Conservation (phyloP, 139 green algal genomes). For the Yamagishiella unicocca region DNA sequence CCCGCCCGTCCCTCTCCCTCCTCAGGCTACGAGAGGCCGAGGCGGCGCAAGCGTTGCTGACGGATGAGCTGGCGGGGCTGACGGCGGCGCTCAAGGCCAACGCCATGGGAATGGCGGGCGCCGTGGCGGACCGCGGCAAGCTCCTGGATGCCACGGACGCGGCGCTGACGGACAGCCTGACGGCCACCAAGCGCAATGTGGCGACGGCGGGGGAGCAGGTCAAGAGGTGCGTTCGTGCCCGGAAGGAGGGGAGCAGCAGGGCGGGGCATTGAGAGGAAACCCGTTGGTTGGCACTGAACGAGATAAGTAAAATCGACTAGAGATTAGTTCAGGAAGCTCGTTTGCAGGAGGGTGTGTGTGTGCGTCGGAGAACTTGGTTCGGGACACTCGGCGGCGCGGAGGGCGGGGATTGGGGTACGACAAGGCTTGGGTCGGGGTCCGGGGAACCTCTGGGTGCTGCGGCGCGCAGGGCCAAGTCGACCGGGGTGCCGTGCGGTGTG, state of each 20-base stretch:
- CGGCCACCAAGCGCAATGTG: conserved; percentile 46
- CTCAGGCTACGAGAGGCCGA: conserved; percentile 48
- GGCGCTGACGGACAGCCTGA: conserved; percentile 48
- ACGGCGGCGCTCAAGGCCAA: conserved; percentile 52
- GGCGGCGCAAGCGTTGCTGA: conserved; percentile 57
- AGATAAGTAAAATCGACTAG: too few species aligned
- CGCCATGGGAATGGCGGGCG: conserved; percentile 52
- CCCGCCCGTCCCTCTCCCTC: not conserved
- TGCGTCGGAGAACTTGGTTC: too few species aligned
- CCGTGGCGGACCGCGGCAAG: conserved; percentile 48
- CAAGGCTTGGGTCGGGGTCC: too few species aligned
- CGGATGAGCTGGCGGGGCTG: conserved; percentile 61
- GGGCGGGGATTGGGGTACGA: not conserved
- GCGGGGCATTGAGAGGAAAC: too few species aligned
- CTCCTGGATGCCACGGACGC: conserved; percentile 61
- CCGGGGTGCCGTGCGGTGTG: too few species aligned
- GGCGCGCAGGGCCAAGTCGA: too few species aligned
- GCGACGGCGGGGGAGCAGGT: conserved; percentile 61
- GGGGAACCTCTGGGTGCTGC: too few species aligned
- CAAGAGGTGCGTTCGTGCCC: conserved; percentile 57
- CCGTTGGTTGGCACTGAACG: too few species aligned
- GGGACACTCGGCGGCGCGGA: too few species aligned
- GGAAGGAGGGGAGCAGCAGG: too few species aligned
- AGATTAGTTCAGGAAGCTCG: too few species aligned
- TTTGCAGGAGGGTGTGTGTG: too few species aligned